phyloP scores from a whole-genome alignment of 2,329 filamentous ascomycete genomes.

The Apiospora koreana region DNA sequence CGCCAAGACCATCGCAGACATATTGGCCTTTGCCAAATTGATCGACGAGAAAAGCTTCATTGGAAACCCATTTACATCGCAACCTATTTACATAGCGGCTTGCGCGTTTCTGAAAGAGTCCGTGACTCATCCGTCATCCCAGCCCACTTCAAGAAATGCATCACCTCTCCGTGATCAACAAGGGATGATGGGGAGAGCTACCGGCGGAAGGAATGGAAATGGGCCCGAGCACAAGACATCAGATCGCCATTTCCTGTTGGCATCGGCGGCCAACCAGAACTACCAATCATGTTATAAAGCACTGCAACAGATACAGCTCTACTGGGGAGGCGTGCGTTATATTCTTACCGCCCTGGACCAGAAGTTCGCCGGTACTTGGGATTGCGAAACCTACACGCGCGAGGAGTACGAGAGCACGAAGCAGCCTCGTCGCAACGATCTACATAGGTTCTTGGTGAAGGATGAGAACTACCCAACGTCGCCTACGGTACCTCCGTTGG shows the following conservation, averaged over 20 bases:
- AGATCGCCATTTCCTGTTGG: conserved; percentile 72
- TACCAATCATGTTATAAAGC: conserved; percentile 87
- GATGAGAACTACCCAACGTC: conserved; percentile 47
- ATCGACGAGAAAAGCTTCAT: conserved; percentile 85
- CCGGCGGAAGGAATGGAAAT: conserved; percentile 12
- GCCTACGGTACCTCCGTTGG: conserved; percentile 59
- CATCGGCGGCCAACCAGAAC: conserved; percentile 81
- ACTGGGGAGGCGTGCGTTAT: conserved; percentile 86
- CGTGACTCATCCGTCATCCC: conserved; percentile 64
- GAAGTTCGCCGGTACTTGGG: conserved; percentile 83
- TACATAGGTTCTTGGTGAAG: conserved; percentile 42
- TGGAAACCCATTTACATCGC: conserved; percentile 85
- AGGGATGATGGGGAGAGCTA: conserved; percentile 9
- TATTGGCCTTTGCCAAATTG: conserved; percentile 80
- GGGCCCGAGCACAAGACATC: conserved; percentile 41
- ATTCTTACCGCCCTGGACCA: conserved; percentile 85
- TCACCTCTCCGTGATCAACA: not conserved
- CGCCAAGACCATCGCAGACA: conserved; percentile 89
- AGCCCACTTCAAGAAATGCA: conserved; percentile 56
- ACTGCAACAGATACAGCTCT: conserved; percentile 75
- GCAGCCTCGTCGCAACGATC: conserved; percentile 43
- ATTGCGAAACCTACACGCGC: conserved; percentile 65
- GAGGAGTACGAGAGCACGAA: conserved; percentile 80
- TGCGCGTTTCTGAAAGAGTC: conserved; percentile 88
- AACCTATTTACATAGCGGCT: conserved; percentile 89